Evolutionary conservation across 1,284 basidiomycete genomes (phyloP).

Genomic region (Moesziomyces globuligerus): DNA sequence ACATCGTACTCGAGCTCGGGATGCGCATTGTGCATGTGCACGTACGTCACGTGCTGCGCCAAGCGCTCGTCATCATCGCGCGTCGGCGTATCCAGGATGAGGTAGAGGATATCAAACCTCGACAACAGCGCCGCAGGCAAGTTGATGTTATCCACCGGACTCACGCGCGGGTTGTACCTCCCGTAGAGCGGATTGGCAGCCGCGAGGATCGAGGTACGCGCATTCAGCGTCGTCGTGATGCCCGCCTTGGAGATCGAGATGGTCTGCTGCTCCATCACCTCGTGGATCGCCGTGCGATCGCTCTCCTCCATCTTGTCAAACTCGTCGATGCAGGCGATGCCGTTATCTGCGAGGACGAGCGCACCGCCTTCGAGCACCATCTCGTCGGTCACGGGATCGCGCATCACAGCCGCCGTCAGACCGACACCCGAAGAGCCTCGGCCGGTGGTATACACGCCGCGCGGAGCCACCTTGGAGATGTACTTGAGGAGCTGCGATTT

Average conservation of each 20-base stretch:
- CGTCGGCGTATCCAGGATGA: conserved; percentile 94
- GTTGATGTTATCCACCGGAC: conserved; percentile 99
- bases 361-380: conserved; percentile 99
- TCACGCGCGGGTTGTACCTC: conserved; percentile 95
- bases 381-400: conserved; percentile 98
- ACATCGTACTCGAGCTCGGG: conserved; percentile 78
- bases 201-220: conserved; percentile 96
- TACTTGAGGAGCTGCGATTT: conserved; percentile 98
- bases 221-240: conserved; percentile 97
- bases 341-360: conserved; percentile 96
- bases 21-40: conserved; percentile 94
- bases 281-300: conserved; percentile 97
- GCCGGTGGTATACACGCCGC: conserved; percentile 97
- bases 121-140: conserved; percentile 94
- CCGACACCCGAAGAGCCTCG: conserved; percentile 98
- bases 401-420: conserved; percentile 98
- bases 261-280: conserved; percentile 99
- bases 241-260: conserved; percentile 99
- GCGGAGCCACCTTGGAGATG: conserved; percentile 96
- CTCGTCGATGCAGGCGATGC: conserved; percentile 99
- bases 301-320: conserved; percentile 99
- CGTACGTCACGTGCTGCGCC: conserved; percentile 95
- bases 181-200: conserved; percentile 98
- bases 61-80: conserved; percentile 94
- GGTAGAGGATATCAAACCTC: conserved; percentile 94